A percentile compares a stretch with the other conserved stretches of the same genome.
Evolutionary conservation across 306 rosid genomes (phyloP).

Genomic region (Lotus japonicus): DNA sequence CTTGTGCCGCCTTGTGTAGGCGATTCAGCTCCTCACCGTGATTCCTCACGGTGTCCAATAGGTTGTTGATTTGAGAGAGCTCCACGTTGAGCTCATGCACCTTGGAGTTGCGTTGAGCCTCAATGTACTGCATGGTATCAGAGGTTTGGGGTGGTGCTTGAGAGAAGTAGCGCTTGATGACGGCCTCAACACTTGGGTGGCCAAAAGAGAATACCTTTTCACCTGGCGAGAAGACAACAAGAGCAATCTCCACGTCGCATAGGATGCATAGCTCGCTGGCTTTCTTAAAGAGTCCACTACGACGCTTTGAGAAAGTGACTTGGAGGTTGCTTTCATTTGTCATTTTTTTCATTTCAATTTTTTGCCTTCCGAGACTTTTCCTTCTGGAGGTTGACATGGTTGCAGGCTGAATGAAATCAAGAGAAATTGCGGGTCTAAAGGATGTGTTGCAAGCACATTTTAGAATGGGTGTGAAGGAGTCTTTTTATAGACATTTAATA

Average conservation of each 20-base stretch:
- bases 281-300: conserved; percentile 39
- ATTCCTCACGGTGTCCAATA: background rate
- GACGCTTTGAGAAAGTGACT: conserved; percentile 37
- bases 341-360: conserved; percentile 37
- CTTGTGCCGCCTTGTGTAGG: background rate
- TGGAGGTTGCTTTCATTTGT: conserved; percentile 33
- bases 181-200: conserved; percentile 19
- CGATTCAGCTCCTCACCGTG: background rate
- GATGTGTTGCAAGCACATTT: background rate
- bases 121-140: conserved; percentile 14
- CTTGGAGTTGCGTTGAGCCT: conserved; percentile 24
- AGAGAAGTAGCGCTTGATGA: conserved; percentile 12
- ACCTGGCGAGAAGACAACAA: conserved; percentile 28
- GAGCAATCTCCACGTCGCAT: conserved; percentile 21
- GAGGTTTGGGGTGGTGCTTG: background rate
- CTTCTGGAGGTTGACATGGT: background rate
- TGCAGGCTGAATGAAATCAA: background rate
- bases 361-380: conserved; percentile 25
- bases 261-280: conserved; percentile 40
- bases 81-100: conserved; percentile 16
- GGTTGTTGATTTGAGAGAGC: background rate
- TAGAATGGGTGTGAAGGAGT: background rate
- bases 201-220: conserved; percentile 37
- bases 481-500: background rate
- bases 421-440: background rate